Base-by-base conservation (phyloP, 2,329 filamentous ascomycete species). In the Botrytis sinoallii region DNA sequence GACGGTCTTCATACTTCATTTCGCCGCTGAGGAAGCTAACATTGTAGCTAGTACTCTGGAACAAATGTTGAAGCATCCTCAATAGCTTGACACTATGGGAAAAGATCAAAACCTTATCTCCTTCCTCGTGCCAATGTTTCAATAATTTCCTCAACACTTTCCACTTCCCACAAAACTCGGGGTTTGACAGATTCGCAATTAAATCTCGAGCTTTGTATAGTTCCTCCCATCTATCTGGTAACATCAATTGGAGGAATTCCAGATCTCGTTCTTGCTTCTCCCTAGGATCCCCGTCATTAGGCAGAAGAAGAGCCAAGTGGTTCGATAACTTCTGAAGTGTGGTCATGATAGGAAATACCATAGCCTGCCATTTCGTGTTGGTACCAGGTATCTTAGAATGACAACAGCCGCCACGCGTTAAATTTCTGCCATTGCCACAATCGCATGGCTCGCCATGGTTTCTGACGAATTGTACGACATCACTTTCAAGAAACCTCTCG, bases 101-200 rank as follows among this genome's bases (percentile, higher is more conserved):
- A 82, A 99, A 99, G 3, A 99, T 92, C 0, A 99, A 87, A 0
- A 98, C 96, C 82, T 98, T 99, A 83, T 98, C 94, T 22, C 94
- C 93, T 79, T 92, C 94, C 22, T 88, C 86, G 80, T 97, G 89
- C 96, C 96, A 99, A 82, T 96, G 95, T 72, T 90, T 91, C 10
- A 99, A 87, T 6, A 99, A 85, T 78, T 93, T 95, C 81, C 91
- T 93, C 44, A 99, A 82, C 1, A 99, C 90, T 80, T 93, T 94
- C 96, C 96, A 99, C 83, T 99, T 99, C 5, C 96, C 96, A 80
- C 96, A 99, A 77, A 95, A 98, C 73, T 97, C 92, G 0, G 93
- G 92, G 78, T 97, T 94, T 1, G 94, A 91, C 69, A 94, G 91
- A 78, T 92, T 92, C 69, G 93, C 83, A 74, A 98, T 91, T 14